Conservation (phyloP, 1,139 yeast species). For the Lodderomyces metapsilosis region DNA sequence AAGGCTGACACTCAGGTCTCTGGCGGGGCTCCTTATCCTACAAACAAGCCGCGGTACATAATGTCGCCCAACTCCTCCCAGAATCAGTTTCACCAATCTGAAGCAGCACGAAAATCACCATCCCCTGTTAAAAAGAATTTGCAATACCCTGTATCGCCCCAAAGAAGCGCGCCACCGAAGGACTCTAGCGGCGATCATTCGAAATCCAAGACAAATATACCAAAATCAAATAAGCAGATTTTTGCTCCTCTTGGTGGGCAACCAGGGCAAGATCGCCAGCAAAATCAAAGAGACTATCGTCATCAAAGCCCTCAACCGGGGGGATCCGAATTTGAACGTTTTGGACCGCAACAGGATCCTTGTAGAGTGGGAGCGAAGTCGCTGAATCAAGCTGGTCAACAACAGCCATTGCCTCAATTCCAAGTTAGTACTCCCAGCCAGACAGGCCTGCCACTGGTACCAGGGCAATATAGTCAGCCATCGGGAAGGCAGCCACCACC, state of each 20-base stretch:
- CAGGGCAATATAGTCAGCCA: too few species aligned
- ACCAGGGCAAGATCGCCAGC: not conserved
- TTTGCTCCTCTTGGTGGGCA: constrained; percentile 1
- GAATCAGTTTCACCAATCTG: constrained; percentile 22
- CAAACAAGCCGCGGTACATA: constrained; percentile 32
- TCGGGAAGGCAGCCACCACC: constrained; percentile 6
- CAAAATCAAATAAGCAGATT: constrained; percentile 2
- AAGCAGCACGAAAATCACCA: constrained; percentile 6
- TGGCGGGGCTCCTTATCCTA: constrained; percentile 11
- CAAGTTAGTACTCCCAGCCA: not conserved
- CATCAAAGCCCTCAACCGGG: not conserved
- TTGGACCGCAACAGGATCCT: not conserved
- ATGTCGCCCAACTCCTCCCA: constrained; percentile 37
- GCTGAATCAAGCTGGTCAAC: constrained; percentile 6
- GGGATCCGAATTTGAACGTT: not conserved
- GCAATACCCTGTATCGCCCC: constrained; percentile 16
- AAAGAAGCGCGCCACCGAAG: constrained; percentile 6
- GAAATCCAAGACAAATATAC: not conserved
- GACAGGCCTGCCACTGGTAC: too few species aligned
- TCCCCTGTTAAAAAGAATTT: constrained; percentile 12
- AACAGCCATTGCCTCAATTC: constrained; percentile 7
- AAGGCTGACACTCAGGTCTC: constrained; percentile 26
- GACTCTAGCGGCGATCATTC: constrained; percentile 6
- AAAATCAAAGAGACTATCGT: constrained; percentile 2
- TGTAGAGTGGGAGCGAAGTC: not conserved